These are phyloP conservation scores for Hypomyces perniciosus DNA, from an alignment of 2,329 filamentous ascomycete species.

Conservation along the genomic window DNA sequence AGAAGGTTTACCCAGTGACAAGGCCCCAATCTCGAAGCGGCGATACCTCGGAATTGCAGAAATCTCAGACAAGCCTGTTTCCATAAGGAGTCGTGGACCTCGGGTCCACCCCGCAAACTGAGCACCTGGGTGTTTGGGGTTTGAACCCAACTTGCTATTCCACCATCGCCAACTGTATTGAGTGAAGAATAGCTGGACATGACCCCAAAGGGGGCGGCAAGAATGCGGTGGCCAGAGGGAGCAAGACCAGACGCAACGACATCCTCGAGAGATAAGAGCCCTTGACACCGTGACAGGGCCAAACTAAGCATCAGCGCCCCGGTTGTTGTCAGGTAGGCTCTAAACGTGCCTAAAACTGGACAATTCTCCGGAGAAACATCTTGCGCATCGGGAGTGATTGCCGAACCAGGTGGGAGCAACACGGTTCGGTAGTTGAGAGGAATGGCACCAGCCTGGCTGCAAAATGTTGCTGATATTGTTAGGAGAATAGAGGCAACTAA, in stretches of 20 bases:
- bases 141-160: conserved; percentile 36
- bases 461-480: conserved; percentile 46
- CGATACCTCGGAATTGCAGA: conserved; percentile 45
- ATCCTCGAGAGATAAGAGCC: conserved; percentile 43
- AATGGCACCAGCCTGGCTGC: conserved; percentile 41
- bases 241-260: conserved; percentile 33
- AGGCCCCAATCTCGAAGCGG: conserved; percentile 36
- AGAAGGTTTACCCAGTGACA: conserved; percentile 48
- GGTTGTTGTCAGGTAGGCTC: conserved; percentile 50
- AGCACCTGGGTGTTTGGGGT: conserved; percentile 49
- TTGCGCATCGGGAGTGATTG: conserved; percentile 15
- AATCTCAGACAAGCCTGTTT: conserved; percentile 45
- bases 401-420: conserved; percentile 33
- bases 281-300: conserved; percentile 41
- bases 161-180: conserved; percentile 14
- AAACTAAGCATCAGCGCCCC: conserved; percentile 48
- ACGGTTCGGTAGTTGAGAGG: conserved; percentile 49
- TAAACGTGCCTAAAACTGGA: conserved; percentile 43
- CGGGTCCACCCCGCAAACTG: conserved; percentile 34
- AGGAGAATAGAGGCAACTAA: conserved; percentile 49
- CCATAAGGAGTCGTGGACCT: conserved; percentile 40
- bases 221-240: conserved; percentile 38
- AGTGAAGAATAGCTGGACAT: conserved; percentile 24
- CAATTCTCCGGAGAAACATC: conserved; percentile 15
- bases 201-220: conserved; percentile 50